phyloP scores from a whole-genome alignment of 2,329 filamentous ascomycete species.

The Chaetomiaceae sp. region DNA sequence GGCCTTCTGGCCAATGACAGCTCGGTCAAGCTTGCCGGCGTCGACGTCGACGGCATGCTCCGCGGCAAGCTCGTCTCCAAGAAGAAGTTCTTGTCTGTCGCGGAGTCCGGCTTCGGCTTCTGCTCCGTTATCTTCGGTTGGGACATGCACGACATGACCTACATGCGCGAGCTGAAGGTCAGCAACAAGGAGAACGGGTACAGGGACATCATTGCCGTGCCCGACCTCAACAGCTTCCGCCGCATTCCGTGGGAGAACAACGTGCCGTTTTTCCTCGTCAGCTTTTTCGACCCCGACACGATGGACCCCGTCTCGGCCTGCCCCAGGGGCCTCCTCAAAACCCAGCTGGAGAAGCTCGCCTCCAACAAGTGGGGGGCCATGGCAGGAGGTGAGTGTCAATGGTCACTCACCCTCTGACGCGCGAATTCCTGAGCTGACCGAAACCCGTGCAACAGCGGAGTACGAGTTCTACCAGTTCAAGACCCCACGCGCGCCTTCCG shows the following conservation, averaged over 20 bases:
- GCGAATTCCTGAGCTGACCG: constrained; percentile 11
- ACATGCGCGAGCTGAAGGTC: constrained; percentile 75
- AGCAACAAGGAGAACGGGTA: constrained; percentile 91
- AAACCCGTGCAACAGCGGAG: constrained; percentile 54
- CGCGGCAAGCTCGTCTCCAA: constrained; percentile 89
- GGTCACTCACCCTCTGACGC: neutral
- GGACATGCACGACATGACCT: constrained; percentile 95
- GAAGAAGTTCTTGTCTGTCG: constrained; percentile 83
- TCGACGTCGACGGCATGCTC: constrained; percentile 81
- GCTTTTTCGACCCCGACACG: constrained; percentile 77
- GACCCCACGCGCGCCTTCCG: constrained; percentile 46
- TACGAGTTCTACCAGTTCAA: constrained; percentile 95
- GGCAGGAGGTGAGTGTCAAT: constrained; percentile 68
- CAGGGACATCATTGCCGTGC: constrained; percentile 73
- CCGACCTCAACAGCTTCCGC: constrained; percentile 70
- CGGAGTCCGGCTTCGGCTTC: constrained; percentile 79
- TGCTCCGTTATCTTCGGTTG: constrained; percentile 93
- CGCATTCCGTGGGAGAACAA: constrained; percentile 88
- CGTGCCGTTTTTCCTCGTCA: constrained; percentile 77
- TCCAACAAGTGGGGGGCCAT: constrained; percentile 70
- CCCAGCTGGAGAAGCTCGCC: constrained; percentile 60
- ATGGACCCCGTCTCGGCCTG: constrained; percentile 66
- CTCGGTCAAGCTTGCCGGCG: constrained; percentile 79
- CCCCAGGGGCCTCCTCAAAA: constrained; percentile 68
- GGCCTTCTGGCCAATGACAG: constrained; percentile 62